Evolutionary conservation across 306 rosid species (phyloP).

Genomic region (Gastrolobium villosum): DNA sequence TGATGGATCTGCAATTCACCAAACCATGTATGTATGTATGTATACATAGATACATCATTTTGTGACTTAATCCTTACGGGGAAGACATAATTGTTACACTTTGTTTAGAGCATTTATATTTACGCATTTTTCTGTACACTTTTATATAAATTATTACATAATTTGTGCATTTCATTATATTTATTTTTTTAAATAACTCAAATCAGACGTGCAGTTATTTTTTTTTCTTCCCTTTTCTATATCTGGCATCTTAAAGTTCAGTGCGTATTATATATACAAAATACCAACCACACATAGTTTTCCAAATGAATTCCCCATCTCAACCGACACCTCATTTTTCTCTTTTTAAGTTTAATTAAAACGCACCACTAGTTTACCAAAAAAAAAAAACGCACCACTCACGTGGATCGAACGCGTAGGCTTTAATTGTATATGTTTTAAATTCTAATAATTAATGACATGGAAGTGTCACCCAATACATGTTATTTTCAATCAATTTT

Average conservation of each 20-base stretch:
- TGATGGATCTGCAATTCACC: neutral
- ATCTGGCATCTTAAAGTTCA: neutral
- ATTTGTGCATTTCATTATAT: no score
- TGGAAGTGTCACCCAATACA: slow-evolving; percentile 28
- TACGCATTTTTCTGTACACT: no score
- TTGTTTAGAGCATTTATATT: neutral
- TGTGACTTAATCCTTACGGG: neutral
- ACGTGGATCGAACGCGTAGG: slow-evolving; percentile 14
- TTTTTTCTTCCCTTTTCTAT: neutral
- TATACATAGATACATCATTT: neutral
- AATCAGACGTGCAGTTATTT: neutral
- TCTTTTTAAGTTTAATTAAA: neutral
- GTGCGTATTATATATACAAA: neutral
- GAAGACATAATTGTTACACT: neutral
- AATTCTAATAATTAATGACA: slow-evolving; percentile 23
- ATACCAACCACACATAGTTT: neutral
- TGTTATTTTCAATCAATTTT: slow-evolving; percentile 24
- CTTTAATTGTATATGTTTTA: neutral
- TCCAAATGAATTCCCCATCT: neutral
- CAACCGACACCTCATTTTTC: slow-evolving; percentile 1
- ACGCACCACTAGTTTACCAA: slow-evolving; percentile 21
- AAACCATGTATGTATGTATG: neutral
- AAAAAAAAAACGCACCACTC: slow-evolving; percentile 26
- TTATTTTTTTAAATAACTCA: neutral
- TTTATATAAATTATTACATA: no score